Conservation (phyloP, 768 basidiomycete species). For the Lactifluus volemus region DNA sequence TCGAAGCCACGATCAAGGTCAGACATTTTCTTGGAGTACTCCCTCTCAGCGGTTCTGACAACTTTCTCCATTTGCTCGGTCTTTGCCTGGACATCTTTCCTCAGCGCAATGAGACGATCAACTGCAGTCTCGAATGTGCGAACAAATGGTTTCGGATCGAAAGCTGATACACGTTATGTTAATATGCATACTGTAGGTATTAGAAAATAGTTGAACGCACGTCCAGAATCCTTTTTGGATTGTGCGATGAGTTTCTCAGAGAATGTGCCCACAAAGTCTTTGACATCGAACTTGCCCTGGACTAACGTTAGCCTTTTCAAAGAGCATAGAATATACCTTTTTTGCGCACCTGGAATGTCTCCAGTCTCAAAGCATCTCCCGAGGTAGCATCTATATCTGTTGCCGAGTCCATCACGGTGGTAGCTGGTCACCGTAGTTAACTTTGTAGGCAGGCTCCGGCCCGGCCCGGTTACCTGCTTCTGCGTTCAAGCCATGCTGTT, state of each 20-base stretch:
- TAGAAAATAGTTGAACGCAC: slow-evolving; percentile 38
- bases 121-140: slow-evolving; percentile 86
- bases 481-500: slow-evolving; percentile 55
- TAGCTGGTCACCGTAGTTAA: not conserved
- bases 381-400: not conserved
- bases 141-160: slow-evolving; percentile 90
- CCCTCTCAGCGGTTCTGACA: slow-evolving; percentile 79
- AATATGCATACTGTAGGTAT: not conserved
- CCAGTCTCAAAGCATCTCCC: slow-evolving; percentile 4
- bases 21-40: slow-evolving; percentile 90
- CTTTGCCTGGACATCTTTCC: slow-evolving; percentile 84
- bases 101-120: slow-evolving; percentile 76
- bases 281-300: slow-evolving; percentile 85
- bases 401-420: not conserved
- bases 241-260: slow-evolving; percentile 84
- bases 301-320: not conserved
- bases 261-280: slow-evolving; percentile 77
- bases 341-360: slow-evolving; percentile 17
- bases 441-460: too few species aligned
- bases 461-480: too few species aligned
- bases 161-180: slow-evolving; percentile 42
- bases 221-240: slow-evolving; percentile 77
- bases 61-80: slow-evolving; percentile 91
- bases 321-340: not conserved
- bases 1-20: slow-evolving; percentile 93